Base-by-base conservation (phyloP, 768 basidiomycete genomes). In the Pholiota conissans region DNA sequence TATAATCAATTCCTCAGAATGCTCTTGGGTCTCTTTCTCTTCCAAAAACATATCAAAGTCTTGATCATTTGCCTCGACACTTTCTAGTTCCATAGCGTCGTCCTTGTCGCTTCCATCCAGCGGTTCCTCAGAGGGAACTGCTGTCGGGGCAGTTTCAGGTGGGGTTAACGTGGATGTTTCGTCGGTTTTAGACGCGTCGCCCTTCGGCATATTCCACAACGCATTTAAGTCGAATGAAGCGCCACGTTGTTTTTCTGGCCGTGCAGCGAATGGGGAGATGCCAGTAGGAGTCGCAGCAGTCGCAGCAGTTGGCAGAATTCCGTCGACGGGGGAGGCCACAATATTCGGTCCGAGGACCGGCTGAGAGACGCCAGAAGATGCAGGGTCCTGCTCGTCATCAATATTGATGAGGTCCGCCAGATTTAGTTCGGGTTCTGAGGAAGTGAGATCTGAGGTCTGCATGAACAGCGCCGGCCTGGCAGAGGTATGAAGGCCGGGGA, bases 21-120 rank as follows among this genome's bases (percentile, higher is more conserved):
- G 59, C 1, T 58, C 61, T 16, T 57, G 66, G 27, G 77, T 70
- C 14, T 83, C 81, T 59, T 86, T 83, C 57, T 89, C 84, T 56
- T 85, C 83, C 35, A 95, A 72, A 65, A 93, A 87, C 85, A 93
- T 90, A 63, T 93, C 92, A 65, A 95, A 93, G 69, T 93, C 92
- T 60, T 85, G 83, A 71, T 93, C 92, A 52, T 86, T 84, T 9
- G 86, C 79, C 58, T 79, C 82, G 30, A 76, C 78, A 37, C 73
- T 72, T 64, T 80, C 83, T 61, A 82, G 67, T 58, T 80, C 83
- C 67, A 82, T 79, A 8, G 73, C 69, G 29, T 73, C 72, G n/a
- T 78, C 78, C 61, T 75, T 79, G 3, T 71, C 71, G 16, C 71
- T 73, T 24, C 69, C 72, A 13, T 66, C 63, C 11, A 64, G 63